phyloP scores from a whole-genome alignment of 805 yeast species.

The Zygosaccharomyces kombuchaensis region DNA sequence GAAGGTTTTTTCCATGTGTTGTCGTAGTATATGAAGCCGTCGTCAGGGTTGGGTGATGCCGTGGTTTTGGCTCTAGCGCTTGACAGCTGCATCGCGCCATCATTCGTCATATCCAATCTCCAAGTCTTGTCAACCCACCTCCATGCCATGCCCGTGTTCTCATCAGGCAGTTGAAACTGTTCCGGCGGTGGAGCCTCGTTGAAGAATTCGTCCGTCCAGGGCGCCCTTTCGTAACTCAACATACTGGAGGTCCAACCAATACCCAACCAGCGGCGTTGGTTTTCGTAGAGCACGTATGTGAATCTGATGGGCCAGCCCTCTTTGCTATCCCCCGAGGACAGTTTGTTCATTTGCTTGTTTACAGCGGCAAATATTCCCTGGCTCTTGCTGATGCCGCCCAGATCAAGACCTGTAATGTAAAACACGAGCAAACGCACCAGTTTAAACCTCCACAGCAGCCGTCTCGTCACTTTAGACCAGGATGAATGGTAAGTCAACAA shows the following conservation, averaged over 20 bases:
- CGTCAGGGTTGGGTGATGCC: conserved; percentile 72
- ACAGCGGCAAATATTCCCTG: conserved; percentile 44
- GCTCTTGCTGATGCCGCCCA: conserved; percentile 45
- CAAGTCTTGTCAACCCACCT: conserved; percentile 92
- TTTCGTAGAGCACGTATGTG: conserved; percentile 89
- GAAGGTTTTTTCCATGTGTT: conserved; percentile 92
- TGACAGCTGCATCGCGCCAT: conserved; percentile 73
- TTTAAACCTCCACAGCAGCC: conserved; percentile 77
- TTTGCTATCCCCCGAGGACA: conserved; percentile 27
- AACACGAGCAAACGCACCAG: conserved; percentile 66
- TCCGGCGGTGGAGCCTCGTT: conserved; percentile 81
- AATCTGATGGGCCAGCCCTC: conserved; percentile 61
- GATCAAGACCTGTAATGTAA: conserved; percentile 83
- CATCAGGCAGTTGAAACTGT: conserved; percentile 73
- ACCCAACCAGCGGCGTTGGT: conserved; percentile 95
- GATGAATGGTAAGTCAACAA: conserved; percentile 81
- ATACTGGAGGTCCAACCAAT: conserved; percentile 96
- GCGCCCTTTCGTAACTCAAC: conserved; percentile 85
- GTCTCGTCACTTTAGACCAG: conserved; percentile 78
- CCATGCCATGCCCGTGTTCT: conserved; percentile 75
- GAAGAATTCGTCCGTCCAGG: conserved; percentile 96
- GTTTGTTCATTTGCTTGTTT: conserved; percentile 37
- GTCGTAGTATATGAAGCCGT: conserved; percentile 84
- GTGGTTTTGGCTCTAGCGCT: conserved; percentile 49
- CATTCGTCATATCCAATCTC: conserved; percentile 85